These are phyloP conservation scores for Auriscalpium vulgare DNA, from an alignment of 768 basidiomycete genomes.

Conservation along the genomic window DNA sequence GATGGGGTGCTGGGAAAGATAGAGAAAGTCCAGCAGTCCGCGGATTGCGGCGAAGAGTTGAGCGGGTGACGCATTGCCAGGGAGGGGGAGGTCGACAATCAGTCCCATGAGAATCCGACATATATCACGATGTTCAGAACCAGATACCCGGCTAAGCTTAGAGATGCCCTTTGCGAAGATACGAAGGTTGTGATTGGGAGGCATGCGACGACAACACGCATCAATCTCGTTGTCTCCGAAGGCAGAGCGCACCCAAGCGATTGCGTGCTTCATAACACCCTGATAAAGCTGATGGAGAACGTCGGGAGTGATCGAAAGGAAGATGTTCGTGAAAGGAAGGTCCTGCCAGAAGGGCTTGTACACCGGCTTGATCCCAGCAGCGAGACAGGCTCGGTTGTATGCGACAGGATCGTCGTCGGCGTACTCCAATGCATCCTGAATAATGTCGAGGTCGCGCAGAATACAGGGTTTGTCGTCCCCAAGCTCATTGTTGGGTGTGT, in stretches of 20 bases:
- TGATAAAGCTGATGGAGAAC: not conserved
- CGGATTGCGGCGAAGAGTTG: not conserved
- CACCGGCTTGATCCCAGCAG: not conserved
- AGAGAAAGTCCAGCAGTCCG: not conserved
- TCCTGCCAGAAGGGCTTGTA: constrained; percentile 32
- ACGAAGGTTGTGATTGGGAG: constrained; percentile 21
- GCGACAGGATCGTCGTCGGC: not conserved
- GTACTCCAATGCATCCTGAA: not conserved
- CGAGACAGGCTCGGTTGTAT: not conserved
- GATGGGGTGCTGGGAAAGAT: not conserved
- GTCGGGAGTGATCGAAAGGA: not conserved
- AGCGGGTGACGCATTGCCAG: not conserved
- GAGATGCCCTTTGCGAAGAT: constrained; percentile 40
- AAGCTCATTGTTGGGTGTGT: not conserved
- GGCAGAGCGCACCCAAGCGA: constrained; percentile 1
- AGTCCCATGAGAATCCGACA: not conserved
- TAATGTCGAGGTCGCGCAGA: not conserved
- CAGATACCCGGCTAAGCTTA: constrained; percentile 33
- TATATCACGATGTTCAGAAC: constrained; percentile 31
- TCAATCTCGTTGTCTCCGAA: constrained; percentile 27
- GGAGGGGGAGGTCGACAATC: not conserved
- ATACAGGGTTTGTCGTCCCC: not conserved
- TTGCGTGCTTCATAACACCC: not conserved
- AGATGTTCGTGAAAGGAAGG: not conserved
- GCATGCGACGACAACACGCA: constrained; percentile 25